These are phyloP conservation scores for Cyclocybe cylindracea DNA, from an alignment of 768 basidiomycete species.

Conservation along the genomic window DNA sequence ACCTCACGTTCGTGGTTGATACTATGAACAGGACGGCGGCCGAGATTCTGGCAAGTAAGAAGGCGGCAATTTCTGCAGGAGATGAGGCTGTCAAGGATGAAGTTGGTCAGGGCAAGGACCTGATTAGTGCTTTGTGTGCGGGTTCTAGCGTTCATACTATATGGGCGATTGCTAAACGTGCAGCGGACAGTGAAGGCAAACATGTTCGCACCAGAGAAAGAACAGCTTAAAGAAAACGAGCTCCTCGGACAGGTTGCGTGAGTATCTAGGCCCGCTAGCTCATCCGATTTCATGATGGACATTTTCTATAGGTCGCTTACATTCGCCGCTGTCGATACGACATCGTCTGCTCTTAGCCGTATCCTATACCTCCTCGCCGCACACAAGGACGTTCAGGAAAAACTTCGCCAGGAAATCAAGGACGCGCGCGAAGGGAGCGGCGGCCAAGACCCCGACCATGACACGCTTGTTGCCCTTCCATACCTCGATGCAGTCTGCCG, in stretches of 20 bases:
- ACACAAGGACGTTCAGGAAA: slow-evolving; percentile 29
- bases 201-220: slow-evolving; percentile 28
- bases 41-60: slow-evolving; percentile 38
- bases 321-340: slow-evolving; percentile 46
- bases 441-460: slow-evolving; percentile 32
- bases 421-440: slow-evolving; percentile 20
- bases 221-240: slow-evolving; percentile 34
- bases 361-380: slow-evolving; percentile 34
- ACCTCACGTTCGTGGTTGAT: slow-evolving; percentile 31
- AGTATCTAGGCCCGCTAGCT: background rate
- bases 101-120: slow-evolving; percentile 43
- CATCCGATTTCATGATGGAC: background rate
- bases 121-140: slow-evolving; percentile 48
- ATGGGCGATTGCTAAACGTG: background rate
- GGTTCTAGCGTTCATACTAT: background rate
- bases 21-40: slow-evolving; percentile 34
- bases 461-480: slow-evolving; percentile 35
- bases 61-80: slow-evolving; percentile 30
- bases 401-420: slow-evolving; percentile 36
- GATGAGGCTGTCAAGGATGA: slow-evolving; percentile 33
- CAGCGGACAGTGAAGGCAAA: slow-evolving; percentile 33
- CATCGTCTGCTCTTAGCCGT: slow-evolving; percentile 37
- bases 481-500: slow-evolving; percentile 40
- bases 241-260: slow-evolving; percentile 32
- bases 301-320: slow-evolving; percentile 20